Base-by-base conservation (phyloP, 805 yeast species). In the Kockiozyma suomiensis region DNA sequence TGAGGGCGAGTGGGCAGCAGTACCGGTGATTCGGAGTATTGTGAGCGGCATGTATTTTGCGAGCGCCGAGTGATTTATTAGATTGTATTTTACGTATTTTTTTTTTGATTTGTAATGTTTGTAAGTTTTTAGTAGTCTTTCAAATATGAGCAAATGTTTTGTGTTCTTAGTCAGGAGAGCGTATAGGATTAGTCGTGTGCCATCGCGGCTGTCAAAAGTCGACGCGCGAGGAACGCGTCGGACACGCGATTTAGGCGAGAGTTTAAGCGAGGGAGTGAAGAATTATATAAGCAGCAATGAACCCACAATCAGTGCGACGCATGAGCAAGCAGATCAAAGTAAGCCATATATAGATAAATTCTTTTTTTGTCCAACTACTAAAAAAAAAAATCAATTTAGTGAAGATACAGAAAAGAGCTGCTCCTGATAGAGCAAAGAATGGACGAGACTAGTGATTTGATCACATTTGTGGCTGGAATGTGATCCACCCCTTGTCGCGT, bases 21-120 rank as follows among this genome's bases (percentile, higher is more conserved):
- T 66, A 32, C 58, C 59, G 7, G 53, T 54, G 19, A 50, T 56
- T 19, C 56, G 68, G 47, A 50, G 59, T 37, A 56, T 66, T 21
- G 58, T 66, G 40, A 43, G 62, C 17, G 67, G 66, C 4, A 43
- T 50, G 49, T 66, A 66, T 46, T 50, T 43, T 17, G 68, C 69
- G 15, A 46, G 47, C 33, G 60, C 37, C 26, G 47, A 32, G 45
- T 21, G 54, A 40, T 25, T 45, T 38, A 40, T 50, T 15, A 38
- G 46, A 19, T n/a, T 21, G 47, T 37, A 41, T 8, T 35, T 25
- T 21, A 4, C 40, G 38, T 51, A 28, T 25, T 38, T 38, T 50
- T 35, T 23, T 13, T 8, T 25, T 25, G 33, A 10, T 28, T 48
- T 17, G 28, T 30, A 48, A n/a, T 17, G 38, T 19, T 3, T 49